Conservation (phyloP, 139 green algal genomes). For the Choricystis sp. region DNA sequence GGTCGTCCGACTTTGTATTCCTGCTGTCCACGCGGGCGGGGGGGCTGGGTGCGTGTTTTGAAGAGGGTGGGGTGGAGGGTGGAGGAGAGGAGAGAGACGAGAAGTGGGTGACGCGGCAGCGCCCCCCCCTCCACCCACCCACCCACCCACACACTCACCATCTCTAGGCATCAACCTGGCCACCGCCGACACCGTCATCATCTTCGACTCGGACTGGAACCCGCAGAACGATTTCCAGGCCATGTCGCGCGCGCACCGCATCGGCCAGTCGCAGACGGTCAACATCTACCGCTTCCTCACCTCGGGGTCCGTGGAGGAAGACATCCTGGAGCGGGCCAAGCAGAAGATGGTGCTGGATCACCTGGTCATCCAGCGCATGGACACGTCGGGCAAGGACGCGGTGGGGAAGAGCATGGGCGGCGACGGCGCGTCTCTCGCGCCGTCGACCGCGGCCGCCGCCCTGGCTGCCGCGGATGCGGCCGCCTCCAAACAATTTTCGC, state of each 20-base stretch:
- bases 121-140: too few species aligned
- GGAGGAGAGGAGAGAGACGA: too few species aligned
- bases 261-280: slow-evolving; percentile 83
- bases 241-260: slow-evolving; percentile 85
- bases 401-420: slow-evolving; percentile 23
- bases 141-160: too few species aligned
- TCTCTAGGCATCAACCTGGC: slow-evolving; percentile 85
- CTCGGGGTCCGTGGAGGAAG: slow-evolving; percentile 70
- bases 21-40: slow-evolving; percentile 80
- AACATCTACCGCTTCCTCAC: slow-evolving; percentile 80
- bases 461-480: neutral
- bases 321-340: slow-evolving; percentile 85
- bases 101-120: too few species aligned
- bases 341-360: slow-evolving; percentile 97
- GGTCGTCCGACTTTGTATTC: slow-evolving; percentile 80
- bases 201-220: slow-evolving; percentile 54
- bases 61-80: too few species aligned
- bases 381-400: slow-evolving; percentile 67
- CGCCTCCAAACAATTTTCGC: neutral
- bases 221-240: slow-evolving; percentile 75
- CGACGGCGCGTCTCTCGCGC: slow-evolving; percentile 27
- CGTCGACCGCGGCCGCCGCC: neutral
- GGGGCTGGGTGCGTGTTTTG: too few species aligned
- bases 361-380: slow-evolving; percentile 87
- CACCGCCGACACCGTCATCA: slow-evolving; percentile 67